phyloP scores from a whole-genome alignment of 2,329 filamentous ascomycete genomes.

The Scopulariopsis brevicaulis region DNA sequence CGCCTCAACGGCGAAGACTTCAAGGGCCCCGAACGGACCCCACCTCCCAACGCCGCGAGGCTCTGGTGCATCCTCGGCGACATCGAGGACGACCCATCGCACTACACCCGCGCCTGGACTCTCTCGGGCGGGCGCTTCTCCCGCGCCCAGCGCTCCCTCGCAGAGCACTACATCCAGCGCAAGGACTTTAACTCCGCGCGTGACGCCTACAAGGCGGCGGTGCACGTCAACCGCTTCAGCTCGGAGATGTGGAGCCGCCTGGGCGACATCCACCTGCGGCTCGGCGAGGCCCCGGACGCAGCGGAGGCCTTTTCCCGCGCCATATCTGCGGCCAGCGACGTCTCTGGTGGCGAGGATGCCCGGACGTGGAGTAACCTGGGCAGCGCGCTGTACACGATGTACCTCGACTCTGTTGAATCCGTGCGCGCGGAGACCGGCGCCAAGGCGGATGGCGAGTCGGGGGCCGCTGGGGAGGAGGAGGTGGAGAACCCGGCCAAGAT shows the following conservation, averaged over 20 bases:
- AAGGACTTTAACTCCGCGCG: slow-evolving; percentile 59
- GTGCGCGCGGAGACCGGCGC: slow-evolving; percentile 12
- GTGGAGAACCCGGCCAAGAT: slow-evolving; percentile 40
- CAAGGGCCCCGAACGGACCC: slow-evolving; percentile 47
- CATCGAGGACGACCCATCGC: slow-evolving; percentile 59
- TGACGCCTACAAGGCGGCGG: slow-evolving; percentile 66
- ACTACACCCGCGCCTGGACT: slow-evolving; percentile 83
- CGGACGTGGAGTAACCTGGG: slow-evolving; percentile 94
- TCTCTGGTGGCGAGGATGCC: slow-evolving; percentile 74
- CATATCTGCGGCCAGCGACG: slow-evolving; percentile 50
- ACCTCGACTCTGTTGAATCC: slow-evolving; percentile 36
- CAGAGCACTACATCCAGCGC: slow-evolving; percentile 59
- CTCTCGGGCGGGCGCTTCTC: slow-evolving; percentile 73
- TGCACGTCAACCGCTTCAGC: slow-evolving; percentile 70
- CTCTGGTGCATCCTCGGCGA: slow-evolving; percentile 92
- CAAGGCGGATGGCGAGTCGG: slow-evolving; percentile 18
- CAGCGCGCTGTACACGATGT: slow-evolving; percentile 65
- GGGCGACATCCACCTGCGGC: slow-evolving; percentile 75
- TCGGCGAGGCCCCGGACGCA: slow-evolving; percentile 66
- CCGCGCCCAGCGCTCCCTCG: slow-evolving; percentile 78
- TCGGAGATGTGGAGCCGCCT: slow-evolving; percentile 80
- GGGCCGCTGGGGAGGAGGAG: slow-evolving; percentile 10
- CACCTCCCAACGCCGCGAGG: slow-evolving; percentile 73
- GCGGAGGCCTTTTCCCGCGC: slow-evolving; percentile 74
- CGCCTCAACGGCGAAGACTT: slow-evolving; percentile 42